Evolutionary conservation across 208 protist species (phyloP).

Genomic region (Acanthamoeba polyphaga): DNA sequence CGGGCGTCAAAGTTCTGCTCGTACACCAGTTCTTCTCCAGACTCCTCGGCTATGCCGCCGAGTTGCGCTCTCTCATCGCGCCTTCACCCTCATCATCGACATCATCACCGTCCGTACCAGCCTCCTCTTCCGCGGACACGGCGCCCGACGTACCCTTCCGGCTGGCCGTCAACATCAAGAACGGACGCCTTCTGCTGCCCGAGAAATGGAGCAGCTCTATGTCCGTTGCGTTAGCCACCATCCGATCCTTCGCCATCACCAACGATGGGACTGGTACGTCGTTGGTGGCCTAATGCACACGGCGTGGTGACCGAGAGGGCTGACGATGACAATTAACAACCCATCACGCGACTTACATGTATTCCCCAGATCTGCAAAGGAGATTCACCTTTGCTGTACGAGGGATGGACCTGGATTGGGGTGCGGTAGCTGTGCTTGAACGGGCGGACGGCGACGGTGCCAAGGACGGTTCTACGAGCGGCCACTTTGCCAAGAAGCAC

Average conservation of each 20-base stretch:
- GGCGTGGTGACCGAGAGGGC: background rate
- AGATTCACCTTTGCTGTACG: slow-evolving; percentile 9
- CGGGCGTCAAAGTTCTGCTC: slow-evolving; percentile 7
- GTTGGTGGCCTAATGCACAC: background rate
- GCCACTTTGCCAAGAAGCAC: slow-evolving; percentile 2
- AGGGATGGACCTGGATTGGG: background rate
- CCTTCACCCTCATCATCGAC: background rate
- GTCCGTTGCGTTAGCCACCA: background rate
- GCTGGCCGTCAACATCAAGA: background rate
- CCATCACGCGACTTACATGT: background rate
- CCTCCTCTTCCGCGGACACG: background rate
- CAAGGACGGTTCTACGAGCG: background rate
- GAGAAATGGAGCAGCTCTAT: slow-evolving; percentile 17
- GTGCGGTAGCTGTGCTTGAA: background rate
- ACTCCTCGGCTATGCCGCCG: slow-evolving; percentile 3
- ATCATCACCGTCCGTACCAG: background rate
- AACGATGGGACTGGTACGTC: slow-evolving; percentile 5
- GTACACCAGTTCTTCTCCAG: slow-evolving; percentile 8
- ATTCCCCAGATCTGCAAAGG: background rate
- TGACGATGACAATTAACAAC: background rate
- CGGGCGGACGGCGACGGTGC: background rate
- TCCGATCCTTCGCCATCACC: background rate
- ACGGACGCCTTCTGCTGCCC: background rate
- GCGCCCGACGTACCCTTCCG: background rate
- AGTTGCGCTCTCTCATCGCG: background rate